Evolutionary conservation across 176 grass and related monocot genomes (phyloP).

Genomic region (Musa beccarii): DNA sequence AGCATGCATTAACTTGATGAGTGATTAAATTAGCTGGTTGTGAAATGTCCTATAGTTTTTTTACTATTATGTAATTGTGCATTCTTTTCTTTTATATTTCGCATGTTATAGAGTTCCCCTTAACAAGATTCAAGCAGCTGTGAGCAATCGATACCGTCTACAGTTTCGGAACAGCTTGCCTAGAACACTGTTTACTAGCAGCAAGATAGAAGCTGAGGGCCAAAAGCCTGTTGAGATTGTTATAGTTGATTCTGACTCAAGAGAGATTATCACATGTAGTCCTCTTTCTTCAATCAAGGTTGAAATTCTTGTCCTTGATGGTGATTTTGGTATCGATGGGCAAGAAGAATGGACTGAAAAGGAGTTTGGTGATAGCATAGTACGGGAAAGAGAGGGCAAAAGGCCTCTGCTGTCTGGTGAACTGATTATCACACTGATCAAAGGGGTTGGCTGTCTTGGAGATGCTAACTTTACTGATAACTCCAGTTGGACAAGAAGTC

Average conservation of each 20-base stretch:
- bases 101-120: constrained; percentile 34
- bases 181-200: constrained; percentile 65
- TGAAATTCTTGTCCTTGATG: constrained; percentile 80
- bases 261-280: constrained; percentile 39
- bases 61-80: constrained; percentile 4
- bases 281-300: constrained; percentile 53
- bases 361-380: constrained; percentile 62
- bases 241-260: constrained; percentile 43
- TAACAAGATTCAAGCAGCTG: constrained; percentile 30
- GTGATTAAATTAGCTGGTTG: neutral
- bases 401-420: constrained; percentile 63
- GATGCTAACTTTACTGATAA: constrained; percentile 79
- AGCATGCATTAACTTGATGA: neutral
- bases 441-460: constrained; percentile 55
- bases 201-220: constrained; percentile 55
- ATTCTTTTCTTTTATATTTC: constrained; percentile 16
- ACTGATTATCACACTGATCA: constrained; percentile 49
- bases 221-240: constrained; percentile 51
- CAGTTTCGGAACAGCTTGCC: constrained; percentile 63
- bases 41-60: constrained; percentile 1
- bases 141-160: constrained; percentile 52
- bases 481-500: constrained; percentile 72
- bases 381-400: constrained; percentile 80
- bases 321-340: constrained; percentile 69
- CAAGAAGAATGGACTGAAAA: constrained; percentile 66